Percentiles rank a stretch among this genome's conserved stretches.
phyloP scores from a whole-genome alignment of 2,329 filamentous ascomycete species.

The Epichloe typhina region DNA sequence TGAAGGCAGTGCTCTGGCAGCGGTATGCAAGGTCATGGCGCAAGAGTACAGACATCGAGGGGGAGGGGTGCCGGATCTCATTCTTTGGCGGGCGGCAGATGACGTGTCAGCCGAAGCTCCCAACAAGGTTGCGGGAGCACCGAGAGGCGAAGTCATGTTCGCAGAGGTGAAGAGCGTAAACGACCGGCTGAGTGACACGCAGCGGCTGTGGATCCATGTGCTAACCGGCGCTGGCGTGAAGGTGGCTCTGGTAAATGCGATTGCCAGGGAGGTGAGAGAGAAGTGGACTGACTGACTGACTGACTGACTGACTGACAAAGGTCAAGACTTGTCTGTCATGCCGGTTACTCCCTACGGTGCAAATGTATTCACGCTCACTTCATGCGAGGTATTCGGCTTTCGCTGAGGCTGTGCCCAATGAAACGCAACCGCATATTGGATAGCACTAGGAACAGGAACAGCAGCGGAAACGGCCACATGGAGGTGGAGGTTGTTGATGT shows the following conservation, averaged over 20 bases:
- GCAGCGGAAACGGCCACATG: no score
- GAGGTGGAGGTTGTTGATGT: no score
- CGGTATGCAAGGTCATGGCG: slow-evolving; percentile 83
- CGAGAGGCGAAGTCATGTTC: slow-evolving; percentile 56
- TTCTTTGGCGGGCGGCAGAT: slow-evolving; percentile 56
- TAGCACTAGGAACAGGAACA: no score
- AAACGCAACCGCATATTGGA: no score
- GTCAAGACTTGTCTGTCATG: no score
- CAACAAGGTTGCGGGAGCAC: slow-evolving; percentile 16
- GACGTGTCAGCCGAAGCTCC: background rate
- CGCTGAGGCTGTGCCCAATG: no score
- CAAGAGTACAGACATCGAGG: slow-evolving; percentile 85
- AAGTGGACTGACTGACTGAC: slow-evolving; percentile 18
- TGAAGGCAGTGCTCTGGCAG: slow-evolving; percentile 63
- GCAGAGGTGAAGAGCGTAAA: slow-evolving; percentile 73
- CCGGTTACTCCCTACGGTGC: no score
- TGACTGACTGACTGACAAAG: no score
- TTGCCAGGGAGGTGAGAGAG: slow-evolving; percentile 37
- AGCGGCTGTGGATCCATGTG: slow-evolving; percentile 93
- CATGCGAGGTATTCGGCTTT: no score
- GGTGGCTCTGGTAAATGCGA: slow-evolving; percentile 66
- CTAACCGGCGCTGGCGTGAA: slow-evolving; percentile 70
- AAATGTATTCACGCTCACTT: no score
- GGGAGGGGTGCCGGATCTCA: slow-evolving; percentile 75
- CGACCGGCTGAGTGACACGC: slow-evolving; percentile 89